These are phyloP conservation scores for Trichoderma guizhouense DNA, from an alignment of 2,329 filamentous ascomycete genomes.

Conservation along the genomic window DNA sequence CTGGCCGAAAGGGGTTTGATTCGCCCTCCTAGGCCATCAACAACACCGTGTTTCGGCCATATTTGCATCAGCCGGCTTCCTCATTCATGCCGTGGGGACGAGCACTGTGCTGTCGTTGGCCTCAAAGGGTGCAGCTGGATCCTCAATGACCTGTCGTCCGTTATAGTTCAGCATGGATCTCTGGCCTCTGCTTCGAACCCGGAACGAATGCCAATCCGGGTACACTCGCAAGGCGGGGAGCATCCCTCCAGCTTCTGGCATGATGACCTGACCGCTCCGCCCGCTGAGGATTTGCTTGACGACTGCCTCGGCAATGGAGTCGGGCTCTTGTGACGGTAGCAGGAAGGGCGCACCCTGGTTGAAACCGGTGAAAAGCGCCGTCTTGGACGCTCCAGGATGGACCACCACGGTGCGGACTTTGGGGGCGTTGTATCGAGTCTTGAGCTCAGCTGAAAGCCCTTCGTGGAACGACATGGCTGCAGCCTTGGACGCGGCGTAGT, in stretches of 20 bases:
- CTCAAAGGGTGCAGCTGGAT: slow-evolving; percentile 40
- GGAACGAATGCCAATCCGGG: slow-evolving; percentile 62
- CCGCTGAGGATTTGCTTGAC: slow-evolving; percentile 48
- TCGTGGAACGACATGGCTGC: slow-evolving; percentile 67
- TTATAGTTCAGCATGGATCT: slow-evolving; percentile 43
- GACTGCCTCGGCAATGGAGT: slow-evolving; percentile 45
- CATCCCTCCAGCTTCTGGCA: slow-evolving; percentile 40
- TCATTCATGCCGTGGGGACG: not conserved
- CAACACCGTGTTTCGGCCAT: not conserved
- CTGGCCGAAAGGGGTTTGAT: not conserved
- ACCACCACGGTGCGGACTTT: slow-evolving; percentile 64
- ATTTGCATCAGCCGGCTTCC: not conserved
- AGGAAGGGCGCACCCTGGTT: slow-evolving; percentile 46
- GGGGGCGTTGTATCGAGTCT: slow-evolving; percentile 58
- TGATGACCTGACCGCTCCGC: slow-evolving; percentile 45
- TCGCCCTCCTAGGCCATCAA: not conserved
- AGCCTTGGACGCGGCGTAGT: slow-evolving; percentile 66
- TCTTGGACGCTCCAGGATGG: slow-evolving; percentile 47
- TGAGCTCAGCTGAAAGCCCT: slow-evolving; percentile 56
- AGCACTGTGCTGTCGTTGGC: slow-evolving; percentile 8
- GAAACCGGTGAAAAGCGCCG: slow-evolving; percentile 45
- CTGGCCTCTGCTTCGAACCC: slow-evolving; percentile 43
- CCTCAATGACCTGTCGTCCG: slow-evolving; percentile 47
- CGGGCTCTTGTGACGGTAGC: slow-evolving; percentile 36
- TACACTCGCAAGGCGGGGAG: slow-evolving; percentile 47